These are phyloP conservation scores for Ophiostoma tasmaniense DNA, from an alignment of 2,329 filamentous ascomycete genomes.

Conservation along the genomic window DNA sequence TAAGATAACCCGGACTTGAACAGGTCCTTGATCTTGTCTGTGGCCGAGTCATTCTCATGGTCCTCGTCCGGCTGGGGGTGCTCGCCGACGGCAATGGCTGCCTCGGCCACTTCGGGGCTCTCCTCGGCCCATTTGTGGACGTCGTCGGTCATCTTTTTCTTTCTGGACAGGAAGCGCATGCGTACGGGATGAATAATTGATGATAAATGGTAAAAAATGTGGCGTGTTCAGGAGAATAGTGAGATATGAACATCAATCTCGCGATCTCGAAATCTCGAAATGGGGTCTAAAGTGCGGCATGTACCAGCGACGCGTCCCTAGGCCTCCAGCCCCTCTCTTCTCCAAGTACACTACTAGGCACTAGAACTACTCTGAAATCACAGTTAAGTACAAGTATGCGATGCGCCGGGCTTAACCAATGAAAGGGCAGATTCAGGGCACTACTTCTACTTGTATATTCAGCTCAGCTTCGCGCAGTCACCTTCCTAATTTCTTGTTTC, in stretches of 20 bases:
- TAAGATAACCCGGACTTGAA: conserved; percentile 13
- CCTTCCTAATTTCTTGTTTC: background rate
- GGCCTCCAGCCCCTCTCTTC: background rate
- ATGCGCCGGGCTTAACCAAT: background rate
- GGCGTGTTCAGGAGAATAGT: background rate
- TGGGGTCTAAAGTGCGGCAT: background rate
- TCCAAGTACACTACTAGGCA: background rate
- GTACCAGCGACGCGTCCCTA: background rate
- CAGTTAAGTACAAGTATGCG: background rate
- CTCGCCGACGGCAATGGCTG: conserved; percentile 11
- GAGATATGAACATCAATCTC: background rate
- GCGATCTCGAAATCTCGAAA: background rate
- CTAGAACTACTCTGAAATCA: background rate
- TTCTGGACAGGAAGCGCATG: background rate
- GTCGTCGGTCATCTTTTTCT: background rate
- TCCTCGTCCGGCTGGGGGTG: background rate
- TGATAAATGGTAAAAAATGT: background rate
- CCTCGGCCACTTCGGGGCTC: conserved; percentile 16
- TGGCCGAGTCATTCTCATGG: conserved; percentile 15
- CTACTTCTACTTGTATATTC: background rate
- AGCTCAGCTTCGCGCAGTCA: background rate
- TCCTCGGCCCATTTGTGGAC: conserved; percentile 8
- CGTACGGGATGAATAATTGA: background rate
- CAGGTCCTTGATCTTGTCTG: conserved; percentile 18
- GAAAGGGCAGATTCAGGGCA: background rate